Percentiles rank a stretch among this genome's conserved stretches.
phyloP scores from a whole-genome alignment of 2,329 filamentous ascomycete species.

The Cercospora berteroae region DNA sequence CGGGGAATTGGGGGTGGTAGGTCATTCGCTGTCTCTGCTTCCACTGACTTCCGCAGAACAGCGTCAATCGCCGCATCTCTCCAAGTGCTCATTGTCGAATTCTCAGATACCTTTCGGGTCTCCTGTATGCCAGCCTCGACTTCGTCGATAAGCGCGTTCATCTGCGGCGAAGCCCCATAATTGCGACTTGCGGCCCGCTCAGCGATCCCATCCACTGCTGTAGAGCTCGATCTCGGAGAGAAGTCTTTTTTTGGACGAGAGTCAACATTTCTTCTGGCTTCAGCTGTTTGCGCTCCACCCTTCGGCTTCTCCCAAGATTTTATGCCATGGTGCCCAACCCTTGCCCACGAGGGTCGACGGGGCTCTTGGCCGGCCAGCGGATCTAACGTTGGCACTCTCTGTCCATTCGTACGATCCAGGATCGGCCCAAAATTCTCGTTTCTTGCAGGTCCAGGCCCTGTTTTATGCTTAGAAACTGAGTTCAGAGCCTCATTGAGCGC shows the following conservation, averaged over 20 bases:
- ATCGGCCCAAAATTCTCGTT: not conserved
- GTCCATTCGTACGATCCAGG: not conserved
- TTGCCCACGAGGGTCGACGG: conserved; percentile 7
- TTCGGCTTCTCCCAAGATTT: not conserved
- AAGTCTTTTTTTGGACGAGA: not conserved
- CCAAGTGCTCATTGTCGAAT: conserved; percentile 6
- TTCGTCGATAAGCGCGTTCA: not conserved
- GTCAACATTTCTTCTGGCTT: not conserved
- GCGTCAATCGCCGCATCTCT: conserved; percentile 14
- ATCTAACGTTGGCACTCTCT: not conserved
- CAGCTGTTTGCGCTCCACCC: not conserved
- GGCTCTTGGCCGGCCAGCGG: not conserved
- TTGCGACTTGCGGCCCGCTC: not conserved
- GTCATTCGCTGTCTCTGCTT: not conserved
- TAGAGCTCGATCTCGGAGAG: not conserved
- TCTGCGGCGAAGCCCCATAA: not conserved
- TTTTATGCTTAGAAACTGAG: not conserved
- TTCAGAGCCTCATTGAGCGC: not conserved
- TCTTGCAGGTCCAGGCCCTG: not conserved
- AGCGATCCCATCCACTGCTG: not conserved
- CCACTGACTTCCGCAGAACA: conserved; percentile 5
- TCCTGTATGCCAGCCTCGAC: not conserved
- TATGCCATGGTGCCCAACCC: conserved; percentile 8
- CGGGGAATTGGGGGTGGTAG: not conserved
- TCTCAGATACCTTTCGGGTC: not conserved